These are phyloP conservation scores for Elasticomyces elasticus DNA, from an alignment of 495 filamentous ascomycete species.

Conservation along the genomic window DNA sequence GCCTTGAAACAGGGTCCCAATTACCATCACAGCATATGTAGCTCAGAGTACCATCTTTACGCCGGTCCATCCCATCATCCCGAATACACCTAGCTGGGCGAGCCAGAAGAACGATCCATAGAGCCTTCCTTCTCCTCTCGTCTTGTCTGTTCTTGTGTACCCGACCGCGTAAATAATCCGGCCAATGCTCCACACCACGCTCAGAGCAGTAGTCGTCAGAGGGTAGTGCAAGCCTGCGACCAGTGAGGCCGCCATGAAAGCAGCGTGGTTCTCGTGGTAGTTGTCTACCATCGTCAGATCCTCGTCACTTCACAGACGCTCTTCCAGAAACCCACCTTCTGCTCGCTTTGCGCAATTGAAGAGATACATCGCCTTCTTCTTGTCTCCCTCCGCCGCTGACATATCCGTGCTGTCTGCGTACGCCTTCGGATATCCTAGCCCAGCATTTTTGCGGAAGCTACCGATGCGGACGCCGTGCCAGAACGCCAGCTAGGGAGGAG, in stretches of 20 bases:
- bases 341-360: conserved; percentile 39
- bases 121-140: conserved; percentile 23
- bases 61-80: conserved; percentile 23
- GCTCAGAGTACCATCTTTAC: conserved; percentile 16
- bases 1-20: not conserved
- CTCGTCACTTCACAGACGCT: too few species aligned
- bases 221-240: conserved; percentile 33
- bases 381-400: conserved; percentile 11
- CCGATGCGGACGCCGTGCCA: conserved; percentile 30
- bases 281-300: conserved; percentile 17
- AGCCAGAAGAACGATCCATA: conserved; percentile 21
- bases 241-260: conserved; percentile 25
- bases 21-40: not conserved
- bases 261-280: conserved; percentile 33
- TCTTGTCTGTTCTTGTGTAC: conserved; percentile 28
- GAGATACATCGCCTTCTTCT: conserved; percentile 27
- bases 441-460: conserved; percentile 31
- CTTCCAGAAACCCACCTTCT: conserved; percentile 18
- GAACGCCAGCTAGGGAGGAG: conserved; percentile 16
- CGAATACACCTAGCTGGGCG: conserved; percentile 25
- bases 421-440: conserved; percentile 30
- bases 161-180: conserved; percentile 31
- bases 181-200: conserved; percentile 26
- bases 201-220: conserved; percentile 19
- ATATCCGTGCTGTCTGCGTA: conserved; percentile 29